Evolutionary conservation across 2,329 filamentous ascomycete genomes (phyloP).

Genomic region (Aspergillus tamarii): DNA sequence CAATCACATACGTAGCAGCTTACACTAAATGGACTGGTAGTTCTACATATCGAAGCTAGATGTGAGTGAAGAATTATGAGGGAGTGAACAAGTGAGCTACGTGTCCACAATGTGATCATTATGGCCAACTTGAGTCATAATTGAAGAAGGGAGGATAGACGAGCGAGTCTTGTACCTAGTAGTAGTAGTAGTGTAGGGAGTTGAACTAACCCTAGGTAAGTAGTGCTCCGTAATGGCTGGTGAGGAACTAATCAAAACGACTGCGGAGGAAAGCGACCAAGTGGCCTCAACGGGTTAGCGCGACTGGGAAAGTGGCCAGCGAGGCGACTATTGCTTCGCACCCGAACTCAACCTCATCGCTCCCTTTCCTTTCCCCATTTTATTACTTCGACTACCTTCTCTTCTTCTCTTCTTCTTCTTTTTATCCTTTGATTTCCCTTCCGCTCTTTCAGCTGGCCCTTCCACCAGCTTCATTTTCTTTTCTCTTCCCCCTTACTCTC

Average conservation of each 20-base stretch:
- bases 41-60: not conserved
- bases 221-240: not conserved
- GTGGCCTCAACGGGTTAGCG: conserved; percentile 43
- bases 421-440: conserved; percentile 28
- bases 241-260: not conserved
- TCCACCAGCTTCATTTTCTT: conserved; percentile 35
- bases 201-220: not conserved
- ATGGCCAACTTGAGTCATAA: not conserved
- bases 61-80: not conserved
- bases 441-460: conserved; percentile 41
- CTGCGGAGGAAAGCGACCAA: conserved; percentile 36
- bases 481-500: conserved; percentile 23
- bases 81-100: not conserved
- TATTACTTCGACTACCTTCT: conserved; percentile 25
- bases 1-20: not conserved
- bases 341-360: conserved; percentile 26
- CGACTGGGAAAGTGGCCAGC: conserved; percentile 43
- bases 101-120: not conserved
- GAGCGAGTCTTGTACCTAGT: not conserved
- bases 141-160: not conserved
- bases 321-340: conserved; percentile 26
- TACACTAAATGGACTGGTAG: not conserved
- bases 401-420: conserved; percentile 27
- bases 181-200: not conserved
- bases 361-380: conserved; percentile 28